Base-by-base conservation (phyloP, 176 grass and related monocot species). In the Themeda triandra region DNA sequence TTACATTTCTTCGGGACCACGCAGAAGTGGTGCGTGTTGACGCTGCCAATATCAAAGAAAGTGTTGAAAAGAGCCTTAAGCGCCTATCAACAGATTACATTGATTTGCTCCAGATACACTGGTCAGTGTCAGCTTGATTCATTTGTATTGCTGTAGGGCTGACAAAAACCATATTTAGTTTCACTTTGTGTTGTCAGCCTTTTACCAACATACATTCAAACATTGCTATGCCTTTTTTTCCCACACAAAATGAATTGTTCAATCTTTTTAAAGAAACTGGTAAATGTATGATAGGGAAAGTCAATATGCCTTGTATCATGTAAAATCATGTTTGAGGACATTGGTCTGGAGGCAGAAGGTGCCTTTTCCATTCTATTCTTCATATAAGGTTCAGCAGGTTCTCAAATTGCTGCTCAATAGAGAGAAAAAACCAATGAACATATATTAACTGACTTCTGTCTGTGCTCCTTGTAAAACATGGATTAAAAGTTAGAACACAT, bases 101-200 rank as follows among this genome's bases (percentile, higher is more conserved):
- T 83, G 95, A 97, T 83, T 92, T 97, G 71, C 92, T 97, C 80
- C 92, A 97, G 77, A 97, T 97, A 85, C 95, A 97, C 74, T 97
- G 95, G 92, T 94, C 39, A 91, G 88, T 73, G 27, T 75, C 17
- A 49, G 3, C 32, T 49, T 87, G 39, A 36, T 73, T 49, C 13
- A 65, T 13, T 69, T 69, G 39, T 39, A 15, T 54, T 23, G 12
- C 12, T 69, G 21, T 10, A 69, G 39, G 2, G 23, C 31, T 27
- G 31, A 24, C 8, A 69, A 23, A 58, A 73, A 21, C 36, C 67
- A 59, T 69, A 37, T 51, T 39, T 69, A 60, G 12, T 7, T 71
- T 77, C 59, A 33, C 32, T 68, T 76, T 59, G 19, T 75, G 69
- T 36, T 80, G 9, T 89, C 10, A 56, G 33, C 58, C 66, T 17